Evolutionary conservation across 2,329 filamentous ascomycete species (phyloP).

Genomic region (Myriosclerotinia duriaeana): DNA sequence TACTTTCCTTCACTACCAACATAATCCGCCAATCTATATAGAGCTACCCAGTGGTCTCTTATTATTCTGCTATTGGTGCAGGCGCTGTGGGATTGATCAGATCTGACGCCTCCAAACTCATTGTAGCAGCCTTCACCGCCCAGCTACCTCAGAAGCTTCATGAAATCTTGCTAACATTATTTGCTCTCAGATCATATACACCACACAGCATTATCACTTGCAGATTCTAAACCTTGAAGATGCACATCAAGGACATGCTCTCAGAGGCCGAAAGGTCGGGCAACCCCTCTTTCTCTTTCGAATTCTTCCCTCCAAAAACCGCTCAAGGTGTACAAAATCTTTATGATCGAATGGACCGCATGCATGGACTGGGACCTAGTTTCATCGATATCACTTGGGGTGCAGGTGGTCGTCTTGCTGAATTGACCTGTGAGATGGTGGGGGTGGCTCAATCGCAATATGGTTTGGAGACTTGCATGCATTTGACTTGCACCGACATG

Average conservation of each 20-base stretch:
- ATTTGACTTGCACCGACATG: constrained; percentile 98
- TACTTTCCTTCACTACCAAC: constrained; percentile 3
- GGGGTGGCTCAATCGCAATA: constrained; percentile 92
- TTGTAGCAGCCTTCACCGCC: neutral
- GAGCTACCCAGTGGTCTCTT: neutral
- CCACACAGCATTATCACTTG: constrained; percentile 4
- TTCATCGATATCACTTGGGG: constrained; percentile 99
- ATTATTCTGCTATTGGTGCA: neutral
- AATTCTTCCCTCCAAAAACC: constrained; percentile 98
- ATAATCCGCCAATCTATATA: neutral
- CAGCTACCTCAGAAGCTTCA: neutral
- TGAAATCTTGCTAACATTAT: constrained; percentile 21
- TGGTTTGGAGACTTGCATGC: constrained; percentile 98
- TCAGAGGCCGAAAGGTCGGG: constrained; percentile 74
- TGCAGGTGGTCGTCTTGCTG: constrained; percentile 84
- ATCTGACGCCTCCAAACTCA: neutral
- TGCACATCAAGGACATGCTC: constrained; percentile 96
- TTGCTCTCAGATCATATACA: constrained; percentile 19
- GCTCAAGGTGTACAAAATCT: constrained; percentile 97
- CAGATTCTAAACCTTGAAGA: constrained; percentile 49
- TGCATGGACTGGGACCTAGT: constrained; percentile 89
- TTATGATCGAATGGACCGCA: constrained; percentile 99
- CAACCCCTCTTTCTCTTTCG: constrained; percentile 93
- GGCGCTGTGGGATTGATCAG: constrained; percentile 8
- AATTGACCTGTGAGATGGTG: constrained; percentile 97